A percentile compares a stretch with the other conserved stretches of the same genome.
Evolutionary conservation across 192 early-diverging fungal species (phyloP).

Genomic region (Glomus cerebriforme): DNA sequence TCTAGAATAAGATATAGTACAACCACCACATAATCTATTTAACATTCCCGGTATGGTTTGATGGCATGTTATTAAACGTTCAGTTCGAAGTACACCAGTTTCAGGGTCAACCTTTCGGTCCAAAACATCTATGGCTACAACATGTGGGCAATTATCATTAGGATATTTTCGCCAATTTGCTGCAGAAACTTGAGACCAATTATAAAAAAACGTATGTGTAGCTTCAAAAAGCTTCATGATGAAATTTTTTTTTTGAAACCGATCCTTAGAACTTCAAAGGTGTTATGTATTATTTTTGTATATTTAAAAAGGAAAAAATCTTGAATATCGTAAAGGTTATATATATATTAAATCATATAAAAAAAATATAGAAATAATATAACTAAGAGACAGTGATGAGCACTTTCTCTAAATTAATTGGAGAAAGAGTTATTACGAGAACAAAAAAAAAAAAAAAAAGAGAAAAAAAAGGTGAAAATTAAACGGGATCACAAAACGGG

Average conservation of each 20-base stretch:
- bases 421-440: too few species aligned
- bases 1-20: slow-evolving; percentile 77
- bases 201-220: slow-evolving; percentile 75
- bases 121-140: slow-evolving; percentile 88
- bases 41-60: slow-evolving; percentile 87
- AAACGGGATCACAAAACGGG: too few species aligned
- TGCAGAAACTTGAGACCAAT: slow-evolving; percentile 79
- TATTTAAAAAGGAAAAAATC: not conserved
- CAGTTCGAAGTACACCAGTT: slow-evolving; percentile 84
- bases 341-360: too few species aligned
- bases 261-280: not conserved
- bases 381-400: too few species aligned
- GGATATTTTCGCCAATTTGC: slow-evolving; percentile 99
- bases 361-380: too few species aligned
- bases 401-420: too few species aligned
- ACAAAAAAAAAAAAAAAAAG: too few species aligned
- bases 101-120: slow-evolving; percentile 76
- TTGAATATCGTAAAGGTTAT: too few species aligned
- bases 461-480: too few species aligned
- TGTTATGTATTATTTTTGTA: not conserved
- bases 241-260: not conserved
- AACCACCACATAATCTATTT: slow-evolving; percentile 64
- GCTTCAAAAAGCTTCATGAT: slow-evolving; percentile 86
- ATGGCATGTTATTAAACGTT: slow-evolving; percentile 86
- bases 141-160: slow-evolving; percentile 90